Evolutionary conservation across 129 eudicot genomes (phyloP).

Genomic region (Flaveria sonorensis): DNA sequence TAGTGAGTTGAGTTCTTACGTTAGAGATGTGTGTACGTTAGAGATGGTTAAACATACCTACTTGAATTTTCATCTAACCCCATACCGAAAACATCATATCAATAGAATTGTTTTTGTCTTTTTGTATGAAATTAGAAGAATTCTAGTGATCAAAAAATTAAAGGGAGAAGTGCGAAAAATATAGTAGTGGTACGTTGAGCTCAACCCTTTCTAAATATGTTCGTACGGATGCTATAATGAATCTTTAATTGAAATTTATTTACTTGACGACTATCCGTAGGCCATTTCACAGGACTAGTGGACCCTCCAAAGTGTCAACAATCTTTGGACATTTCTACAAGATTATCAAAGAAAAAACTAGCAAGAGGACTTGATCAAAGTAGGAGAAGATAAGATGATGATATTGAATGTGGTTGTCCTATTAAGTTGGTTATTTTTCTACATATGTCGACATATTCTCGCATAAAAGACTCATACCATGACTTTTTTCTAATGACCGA

Average conservation of each 20-base stretch:
- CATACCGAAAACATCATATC: too few relatives aligned
- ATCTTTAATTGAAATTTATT: neutral
- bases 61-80: too few relatives aligned
- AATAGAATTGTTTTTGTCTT: too few relatives aligned
- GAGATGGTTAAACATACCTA: too few relatives aligned
- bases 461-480: neutral
- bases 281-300: neutral
- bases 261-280: neutral
- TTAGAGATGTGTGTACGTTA: too few relatives aligned
- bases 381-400: neutral
- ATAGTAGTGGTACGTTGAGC: too few relatives aligned
- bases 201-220: too few relatives aligned
- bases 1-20: too few relatives aligned
- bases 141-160: too few relatives aligned
- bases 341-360: neutral
- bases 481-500: neutral
- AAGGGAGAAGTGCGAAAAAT: too few relatives aligned
- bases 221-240: neutral
- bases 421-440: neutral
- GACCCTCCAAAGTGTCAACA: neutral
- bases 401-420: neutral
- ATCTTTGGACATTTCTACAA: neutral
- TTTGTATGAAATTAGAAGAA: too few relatives aligned
- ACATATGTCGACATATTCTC: neutral
- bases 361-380: neutral